Base-by-base conservation (phyloP, 2,329 filamentous ascomycete species). In the Trichoderma asperellum region DNA sequence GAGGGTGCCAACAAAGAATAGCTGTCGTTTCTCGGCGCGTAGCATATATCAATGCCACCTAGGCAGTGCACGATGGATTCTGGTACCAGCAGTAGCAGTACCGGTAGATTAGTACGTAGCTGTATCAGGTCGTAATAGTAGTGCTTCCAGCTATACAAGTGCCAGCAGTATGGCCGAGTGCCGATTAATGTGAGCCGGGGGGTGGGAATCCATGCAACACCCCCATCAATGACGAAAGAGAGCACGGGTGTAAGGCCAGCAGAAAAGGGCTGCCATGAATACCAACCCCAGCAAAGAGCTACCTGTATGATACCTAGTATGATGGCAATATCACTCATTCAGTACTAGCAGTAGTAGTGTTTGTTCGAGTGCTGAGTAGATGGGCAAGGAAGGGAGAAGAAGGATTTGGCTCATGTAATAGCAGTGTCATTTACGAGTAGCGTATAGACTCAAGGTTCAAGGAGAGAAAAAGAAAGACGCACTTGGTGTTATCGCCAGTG, bases 191-290 rank as follows among this genome's bases (percentile, higher is more conserved):
- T 57, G n/a, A 34, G 18, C 62, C 37, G 37, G 62, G 62, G 62
- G 24, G 21, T 21, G 21, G 27, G 18, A 57, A 37, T 52, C 35
- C 43, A 56, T 65, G 62, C 37, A 57, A 57, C 52, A 35, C 52
- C 53, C 40, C 35, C 52, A 47, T n/a, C 24, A 37, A 65, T 57
- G 53, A 57, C 62, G 52, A 37, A 56, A 56, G 61, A 64, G 53
- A 12, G 24, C 21, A 21, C 18, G 35, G 34, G 49, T 56, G 34
- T 16, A 55, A 47, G 29, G 29, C 47, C 43, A 65, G 53, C 7
- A 65, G 16, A 34, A 12, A 65, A 65, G 29, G 62, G 52, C 62
- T 53, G 52, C 34, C 6, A 14, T 27, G n/a, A 10, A 24, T n/a
- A 49, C 6, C 43, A 21, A 24, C n/a, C 43, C 43, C 4, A 21